phyloP scores from a whole-genome alignment of 2,329 filamentous ascomycete genomes.

The Alternaria dauci region DNA sequence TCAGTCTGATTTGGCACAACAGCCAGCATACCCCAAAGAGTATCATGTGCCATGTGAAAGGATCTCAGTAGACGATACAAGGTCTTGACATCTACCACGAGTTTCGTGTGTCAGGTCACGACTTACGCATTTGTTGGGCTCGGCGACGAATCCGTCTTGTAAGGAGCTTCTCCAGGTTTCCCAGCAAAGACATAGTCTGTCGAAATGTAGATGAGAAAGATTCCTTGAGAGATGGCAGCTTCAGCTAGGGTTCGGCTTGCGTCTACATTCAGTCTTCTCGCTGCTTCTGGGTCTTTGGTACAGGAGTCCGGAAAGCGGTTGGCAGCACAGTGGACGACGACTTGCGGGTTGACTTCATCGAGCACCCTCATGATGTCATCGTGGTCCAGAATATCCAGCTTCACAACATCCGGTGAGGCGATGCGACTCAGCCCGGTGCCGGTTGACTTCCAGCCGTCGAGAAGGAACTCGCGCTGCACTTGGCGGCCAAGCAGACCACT shows the following conservation, averaged over 20 bases:
- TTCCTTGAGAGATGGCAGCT: constrained; percentile 68
- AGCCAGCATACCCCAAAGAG: not conserved
- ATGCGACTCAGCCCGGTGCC: constrained; percentile 72
- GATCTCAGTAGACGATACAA: not conserved
- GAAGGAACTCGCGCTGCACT: constrained; percentile 74
- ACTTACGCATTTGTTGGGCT: constrained; percentile 73
- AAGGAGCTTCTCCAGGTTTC: constrained; percentile 80
- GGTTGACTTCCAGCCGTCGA: constrained; percentile 64
- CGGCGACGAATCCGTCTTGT: constrained; percentile 70
- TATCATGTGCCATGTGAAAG: not conserved
- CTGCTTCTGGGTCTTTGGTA: constrained; percentile 78
- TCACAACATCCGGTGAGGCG: constrained; percentile 69
- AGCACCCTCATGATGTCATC: constrained; percentile 58
- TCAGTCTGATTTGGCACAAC: constrained; percentile 1
- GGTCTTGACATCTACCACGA: not conserved
- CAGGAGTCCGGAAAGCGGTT: constrained; percentile 90
- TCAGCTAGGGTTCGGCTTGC: constrained; percentile 73
- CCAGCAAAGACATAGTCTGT: constrained; percentile 85
- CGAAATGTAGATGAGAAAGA: constrained; percentile 78
- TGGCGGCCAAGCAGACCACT: constrained; percentile 85
- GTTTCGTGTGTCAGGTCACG: not conserved
- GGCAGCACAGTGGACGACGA: constrained; percentile 88
- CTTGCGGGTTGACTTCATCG: constrained; percentile 69
- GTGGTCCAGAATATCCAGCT: constrained; percentile 60
- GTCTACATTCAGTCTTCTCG: constrained; percentile 75